Percentiles rank a stretch among this genome's conserved stretches.
Conservation (phyloP, 2,329 filamentous ascomycete genomes). For the Pseudocercospora pini-densiflorae region DNA sequence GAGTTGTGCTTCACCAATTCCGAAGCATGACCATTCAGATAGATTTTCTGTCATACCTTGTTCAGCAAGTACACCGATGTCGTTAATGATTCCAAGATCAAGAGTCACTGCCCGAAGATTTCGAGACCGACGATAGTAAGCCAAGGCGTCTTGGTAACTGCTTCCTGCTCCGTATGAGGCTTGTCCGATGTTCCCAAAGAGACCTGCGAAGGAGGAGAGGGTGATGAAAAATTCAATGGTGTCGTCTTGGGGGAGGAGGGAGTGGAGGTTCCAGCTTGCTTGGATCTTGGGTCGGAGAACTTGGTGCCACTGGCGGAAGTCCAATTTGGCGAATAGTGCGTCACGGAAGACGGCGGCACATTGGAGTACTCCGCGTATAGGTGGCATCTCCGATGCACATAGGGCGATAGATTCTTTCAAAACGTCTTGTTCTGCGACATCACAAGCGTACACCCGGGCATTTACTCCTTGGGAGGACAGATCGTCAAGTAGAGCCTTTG, state of each 20-base stretch:
- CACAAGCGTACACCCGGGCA: not conserved
- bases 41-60: no score
- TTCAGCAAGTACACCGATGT: conserved; percentile 31
- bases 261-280: no score
- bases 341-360: conserved; percentile 39
- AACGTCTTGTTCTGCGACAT: not conserved
- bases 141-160: conserved; percentile 31
- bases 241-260: not conserved
- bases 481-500: not conserved
- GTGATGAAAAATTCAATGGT: conserved; percentile 34
- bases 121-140: conserved; percentile 27
- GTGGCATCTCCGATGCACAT: not conserved
- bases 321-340: conserved; percentile 29
- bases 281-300: conserved; percentile 31
- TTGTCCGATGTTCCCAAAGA: conserved; percentile 27
- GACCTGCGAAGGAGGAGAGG: conserved; percentile 25
- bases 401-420: not conserved
- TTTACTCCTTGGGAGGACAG: not conserved
- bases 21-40: no score
- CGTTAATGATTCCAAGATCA: conserved; percentile 37
- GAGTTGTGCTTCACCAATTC: no score
- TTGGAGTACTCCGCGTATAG: conserved; percentile 31
- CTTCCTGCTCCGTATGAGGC: conserved; percentile 33
- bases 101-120: conserved; percentile 31
- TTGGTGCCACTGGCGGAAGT: conserved; percentile 17